Percentiles rank a stretch among this genome's conserved stretches.
phyloP scores from a whole-genome alignment of 306 rosid species.

The Quercus dentata region DNA sequence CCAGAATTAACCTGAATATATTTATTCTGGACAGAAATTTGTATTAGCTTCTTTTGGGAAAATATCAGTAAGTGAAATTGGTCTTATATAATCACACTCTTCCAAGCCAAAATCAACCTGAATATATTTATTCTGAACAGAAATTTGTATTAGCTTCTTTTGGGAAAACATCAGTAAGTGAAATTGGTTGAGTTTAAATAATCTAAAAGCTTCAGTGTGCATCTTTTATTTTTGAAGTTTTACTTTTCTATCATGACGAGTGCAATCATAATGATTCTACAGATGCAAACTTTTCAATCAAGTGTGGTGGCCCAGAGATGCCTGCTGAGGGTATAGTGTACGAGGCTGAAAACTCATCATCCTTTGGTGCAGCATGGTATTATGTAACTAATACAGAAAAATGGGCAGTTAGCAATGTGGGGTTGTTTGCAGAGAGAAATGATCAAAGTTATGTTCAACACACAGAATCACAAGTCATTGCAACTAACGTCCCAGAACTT shows the following conservation, averaged over 20 bases:
- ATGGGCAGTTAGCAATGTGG: slow-evolving; percentile 85
- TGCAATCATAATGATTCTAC: slow-evolving; percentile 11
- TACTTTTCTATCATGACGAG: not conserved
- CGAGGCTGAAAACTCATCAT: slow-evolving; percentile 37
- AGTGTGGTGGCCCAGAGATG: slow-evolving; percentile 56
- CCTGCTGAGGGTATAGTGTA: slow-evolving; percentile 30
- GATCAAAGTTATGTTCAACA: not conserved
- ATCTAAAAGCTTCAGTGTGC: no score
- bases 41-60: no score
- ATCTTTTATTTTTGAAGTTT: not conserved
- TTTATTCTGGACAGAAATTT: no score
- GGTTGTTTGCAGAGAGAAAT: slow-evolving; percentile 42
- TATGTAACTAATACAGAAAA: slow-evolving; percentile 40
- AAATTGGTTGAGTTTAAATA: no score
- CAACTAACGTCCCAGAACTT: slow-evolving; percentile 31
- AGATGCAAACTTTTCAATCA: slow-evolving; percentile 63
- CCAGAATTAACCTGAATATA: no score
- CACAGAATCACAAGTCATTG: slow-evolving; percentile 27
- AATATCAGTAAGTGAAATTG: no score
- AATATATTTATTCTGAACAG: no score
- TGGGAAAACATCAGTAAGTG: no score
- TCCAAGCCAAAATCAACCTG: no score
- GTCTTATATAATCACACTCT: no score
- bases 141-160: no score
- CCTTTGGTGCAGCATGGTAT: slow-evolving; percentile 63